Conservation (phyloP, 2,329 filamentous ascomycete genomes). For the Periglandula ipomoeae region DNA sequence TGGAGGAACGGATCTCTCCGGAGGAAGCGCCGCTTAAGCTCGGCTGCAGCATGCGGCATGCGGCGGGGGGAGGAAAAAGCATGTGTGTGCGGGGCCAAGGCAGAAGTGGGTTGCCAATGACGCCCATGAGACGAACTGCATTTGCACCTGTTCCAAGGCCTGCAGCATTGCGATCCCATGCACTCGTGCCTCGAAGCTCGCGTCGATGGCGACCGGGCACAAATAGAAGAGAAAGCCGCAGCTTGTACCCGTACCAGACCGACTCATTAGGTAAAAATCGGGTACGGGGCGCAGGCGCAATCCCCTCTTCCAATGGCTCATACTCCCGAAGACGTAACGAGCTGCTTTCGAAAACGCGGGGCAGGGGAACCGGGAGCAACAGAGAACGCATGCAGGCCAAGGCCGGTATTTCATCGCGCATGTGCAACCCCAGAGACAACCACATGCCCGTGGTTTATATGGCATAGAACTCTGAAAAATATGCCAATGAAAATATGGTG, state of each 20-base stretch:
- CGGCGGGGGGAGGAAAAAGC: constrained; percentile 2
- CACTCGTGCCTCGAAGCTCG: not conserved
- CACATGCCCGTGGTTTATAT: constrained; percentile 1
- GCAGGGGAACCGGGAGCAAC: not conserved
- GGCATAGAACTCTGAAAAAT: too few relatives aligned
- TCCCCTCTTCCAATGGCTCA: not conserved
- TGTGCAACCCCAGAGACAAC: not conserved
- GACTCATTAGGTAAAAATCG: not conserved
- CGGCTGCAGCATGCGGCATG: constrained; percentile 8
- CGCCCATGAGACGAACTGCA: not conserved
- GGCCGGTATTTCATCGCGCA: not conserved
- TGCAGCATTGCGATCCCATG: not conserved
- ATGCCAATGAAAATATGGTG: constrained; percentile 4
- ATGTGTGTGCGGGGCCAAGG: constrained; percentile 6
- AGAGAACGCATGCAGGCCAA: not conserved
- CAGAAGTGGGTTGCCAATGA: too few relatives aligned
- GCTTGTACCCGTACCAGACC: too few relatives aligned
- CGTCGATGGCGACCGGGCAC: not conserved
- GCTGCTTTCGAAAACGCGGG: not conserved
- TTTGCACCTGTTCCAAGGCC: not conserved
- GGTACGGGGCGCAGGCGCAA: not conserved
- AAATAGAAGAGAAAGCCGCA: not conserved
- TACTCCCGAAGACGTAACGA: not conserved
- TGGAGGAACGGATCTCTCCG: not conserved
- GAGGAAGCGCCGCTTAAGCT: constrained; percentile 8